A percentile compares a stretch with the other conserved stretches of the same genome.
These are phyloP conservation scores for Kluyveromyces aestuarii DNA, from an alignment of 805 yeast genomes.

Conservation along the genomic window DNA sequence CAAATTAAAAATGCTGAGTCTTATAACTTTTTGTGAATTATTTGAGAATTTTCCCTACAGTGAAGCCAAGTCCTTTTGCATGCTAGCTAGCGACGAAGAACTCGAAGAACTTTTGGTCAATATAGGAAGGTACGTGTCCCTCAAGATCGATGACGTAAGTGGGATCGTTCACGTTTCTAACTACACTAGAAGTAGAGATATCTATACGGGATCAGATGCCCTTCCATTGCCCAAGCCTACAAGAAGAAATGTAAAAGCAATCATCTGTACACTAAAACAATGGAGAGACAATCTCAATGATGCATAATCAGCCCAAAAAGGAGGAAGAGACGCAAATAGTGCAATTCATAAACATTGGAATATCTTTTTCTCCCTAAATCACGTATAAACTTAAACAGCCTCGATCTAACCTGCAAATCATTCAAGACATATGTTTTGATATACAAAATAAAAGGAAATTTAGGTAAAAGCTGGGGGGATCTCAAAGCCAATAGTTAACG, in stretches of 20 bases:
- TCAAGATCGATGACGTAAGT: conserved; percentile 18
- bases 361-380: not conserved
- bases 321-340: too few species aligned
- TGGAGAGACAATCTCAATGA: conserved; percentile 13
- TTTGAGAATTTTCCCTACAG: conserved; percentile 13
- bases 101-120: conserved; percentile 18
- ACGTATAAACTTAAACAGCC: not conserved
- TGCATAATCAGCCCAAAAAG: not conserved
- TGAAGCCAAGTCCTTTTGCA: conserved; percentile 7
- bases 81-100: conserved; percentile 5
- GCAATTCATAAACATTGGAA: not conserved
- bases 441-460: not conserved
- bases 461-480: not conserved
- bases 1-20: conserved; percentile 17
- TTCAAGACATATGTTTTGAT: not conserved
- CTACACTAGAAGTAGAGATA: conserved; percentile 20
- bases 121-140: conserved; percentile 7
- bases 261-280: conserved; percentile 6
- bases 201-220: conserved; percentile 13
- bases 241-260: conserved; percentile 1
- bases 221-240: conserved; percentile 5
- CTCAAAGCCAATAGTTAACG: not conserved
- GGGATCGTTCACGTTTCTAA: conserved; percentile 6
- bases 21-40: conserved; percentile 15
- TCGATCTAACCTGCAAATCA: not conserved